Evolutionary conservation across 2,329 filamentous ascomycete species (phyloP), one percentile per base, ranked within the genome.

Genomic region (Alternaria arbusti): DNA sequence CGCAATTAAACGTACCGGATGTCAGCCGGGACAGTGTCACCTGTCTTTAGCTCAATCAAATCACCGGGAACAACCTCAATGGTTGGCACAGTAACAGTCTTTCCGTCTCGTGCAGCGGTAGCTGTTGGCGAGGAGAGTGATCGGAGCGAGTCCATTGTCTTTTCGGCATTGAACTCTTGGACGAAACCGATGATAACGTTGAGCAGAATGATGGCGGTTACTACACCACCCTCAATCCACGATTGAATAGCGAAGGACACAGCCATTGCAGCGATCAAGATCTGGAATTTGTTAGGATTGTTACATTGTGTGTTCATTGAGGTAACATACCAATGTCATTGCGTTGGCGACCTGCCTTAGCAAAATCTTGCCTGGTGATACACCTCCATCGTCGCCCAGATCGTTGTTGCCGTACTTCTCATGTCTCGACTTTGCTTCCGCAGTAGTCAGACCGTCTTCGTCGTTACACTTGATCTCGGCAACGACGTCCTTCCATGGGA

Each of bases 271-370:
- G 83, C 74, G 36, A 84, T 80, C 10, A 84, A 76, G 20, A 83
- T 76, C 77, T 80, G 6, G 3, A 4, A 1, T 10, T 17, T 49
- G 49, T 57, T 63, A 58, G 58, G 22, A 36, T 43, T 52, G 15
- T n/a, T 32, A 10, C 13, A 26, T 17, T 30, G 28, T 13, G 17
- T 26, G 4, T 4, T 9, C 36, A 17, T 7, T 49, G 17, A 17
- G 15, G 17, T 12, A 10, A 68, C 67, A 73, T 76, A 90, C 89
- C 77, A 92, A 78, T 70, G 91, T 91, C 91, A 94, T 93, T 61
- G 91, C 91, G 83, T 94, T 94, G 76, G 89, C 87, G 20, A 93
- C 80, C 76, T 94, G 91, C 72, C 90, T 89, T 61, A 91, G 82
- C 54, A 94, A 82, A 54, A 94, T 92, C 74, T 90, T 94, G 72